phyloP scores from a whole-genome alignment of 495 filamentous ascomycete genomes.

The Xylaria flabelliformis region DNA sequence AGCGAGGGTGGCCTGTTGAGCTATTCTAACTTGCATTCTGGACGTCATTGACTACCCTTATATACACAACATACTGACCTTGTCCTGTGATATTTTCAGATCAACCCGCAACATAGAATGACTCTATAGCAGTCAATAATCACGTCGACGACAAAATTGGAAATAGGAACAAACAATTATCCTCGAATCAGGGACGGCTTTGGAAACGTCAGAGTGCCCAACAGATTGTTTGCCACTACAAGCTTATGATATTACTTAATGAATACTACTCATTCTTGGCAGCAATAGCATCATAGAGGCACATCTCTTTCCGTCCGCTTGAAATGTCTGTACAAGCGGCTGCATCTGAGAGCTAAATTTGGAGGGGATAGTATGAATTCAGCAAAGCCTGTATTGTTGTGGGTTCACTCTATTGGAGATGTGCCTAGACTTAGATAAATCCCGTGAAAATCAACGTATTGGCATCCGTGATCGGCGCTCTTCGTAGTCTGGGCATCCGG shows the following conservation, averaged over 20 bases:
- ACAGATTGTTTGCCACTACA: neutral
- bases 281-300: neutral
- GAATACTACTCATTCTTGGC: conserved; percentile 1
- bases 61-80: neutral
- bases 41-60: neutral
- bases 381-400: neutral
- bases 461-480: neutral
- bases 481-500: neutral
- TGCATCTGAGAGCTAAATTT: conserved; percentile 1
- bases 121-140: neutral
- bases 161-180: conserved; percentile 18
- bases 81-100: neutral
- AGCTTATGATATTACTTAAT: conserved; percentile 8
- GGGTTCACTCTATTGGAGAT: neutral
- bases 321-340: neutral
- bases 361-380: neutral
- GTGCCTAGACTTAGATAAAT: neutral
- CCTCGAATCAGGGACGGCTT: conserved; percentile 20
- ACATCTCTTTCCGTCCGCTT: neutral
- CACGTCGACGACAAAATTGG: neutral
- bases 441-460: neutral
- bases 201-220: neutral
- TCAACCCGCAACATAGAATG: neutral
- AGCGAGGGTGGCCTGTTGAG: neutral
- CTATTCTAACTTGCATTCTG: neutral